phyloP scores from a whole-genome alignment of 2,329 filamentous ascomycete genomes.

The Fusarium neocosmosporiellum region DNA sequence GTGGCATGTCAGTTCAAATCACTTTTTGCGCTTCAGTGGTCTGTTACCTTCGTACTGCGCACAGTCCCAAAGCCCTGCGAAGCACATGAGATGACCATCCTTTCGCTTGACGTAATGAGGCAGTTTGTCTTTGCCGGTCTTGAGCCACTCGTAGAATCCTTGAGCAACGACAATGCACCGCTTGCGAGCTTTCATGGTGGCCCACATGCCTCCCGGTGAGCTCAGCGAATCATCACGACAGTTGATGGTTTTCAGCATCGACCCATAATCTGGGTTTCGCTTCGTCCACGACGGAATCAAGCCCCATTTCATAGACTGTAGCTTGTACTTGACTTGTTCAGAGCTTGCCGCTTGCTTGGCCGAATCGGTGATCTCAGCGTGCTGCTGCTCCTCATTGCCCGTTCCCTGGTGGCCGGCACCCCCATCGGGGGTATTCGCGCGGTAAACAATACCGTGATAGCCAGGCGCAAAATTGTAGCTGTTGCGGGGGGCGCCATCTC shows the following conservation, averaged over 20 bases:
- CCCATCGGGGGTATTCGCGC: slow-evolving; percentile 75
- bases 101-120: slow-evolving; percentile 86
- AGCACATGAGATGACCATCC: slow-evolving; percentile 86
- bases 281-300: slow-evolving; percentile 95
- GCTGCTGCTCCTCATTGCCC: slow-evolving; percentile 2
- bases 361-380: not conserved
- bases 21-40: no score
- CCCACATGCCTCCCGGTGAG: slow-evolving; percentile 87
- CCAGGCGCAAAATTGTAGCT: slow-evolving; percentile 95
- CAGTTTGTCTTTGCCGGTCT: slow-evolving; percentile 81
- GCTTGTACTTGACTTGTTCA: slow-evolving; percentile 72
- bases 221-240: slow-evolving; percentile 89
- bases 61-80: slow-evolving; percentile 93
- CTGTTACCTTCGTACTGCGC: slow-evolving; percentile 78
- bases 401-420: slow-evolving; percentile 59
- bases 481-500: slow-evolving; percentile 69
- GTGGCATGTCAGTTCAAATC: not conserved
- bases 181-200: slow-evolving; percentile 88
- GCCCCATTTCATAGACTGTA: slow-evolving; percentile 97
- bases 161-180: slow-evolving; percentile 89
- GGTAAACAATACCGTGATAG: slow-evolving; percentile 86
- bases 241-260: slow-evolving; percentile 90
- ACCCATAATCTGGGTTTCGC: slow-evolving; percentile 79
- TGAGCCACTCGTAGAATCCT: slow-evolving; percentile 97
- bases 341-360: not conserved